Base-by-base conservation (phyloP, 2,329 filamentous ascomycete genomes). In the Fusarium sp. region DNA sequence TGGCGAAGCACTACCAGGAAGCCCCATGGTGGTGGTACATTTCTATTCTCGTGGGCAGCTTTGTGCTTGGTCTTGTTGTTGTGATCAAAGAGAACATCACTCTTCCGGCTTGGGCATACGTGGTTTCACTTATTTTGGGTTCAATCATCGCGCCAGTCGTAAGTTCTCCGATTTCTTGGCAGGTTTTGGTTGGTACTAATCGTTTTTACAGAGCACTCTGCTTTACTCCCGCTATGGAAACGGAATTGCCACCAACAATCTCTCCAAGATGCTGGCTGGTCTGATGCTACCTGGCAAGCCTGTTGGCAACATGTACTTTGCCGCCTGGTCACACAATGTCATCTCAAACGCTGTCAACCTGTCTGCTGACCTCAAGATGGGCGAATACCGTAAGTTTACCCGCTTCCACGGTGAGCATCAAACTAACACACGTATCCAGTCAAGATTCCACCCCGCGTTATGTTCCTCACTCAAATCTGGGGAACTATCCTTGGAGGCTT, bases 241-340 rank as follows among this genome's bases (percentile, higher is more conserved):
- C 45, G 86, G 86, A 14, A 87, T 88, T 33, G 83, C 84, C 9
- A 88, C 85, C 4, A 87, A 87, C 70, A 86, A 87, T 56, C 60
- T 88, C 39, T 87, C 84, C 20, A 87, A 87, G 66, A 85, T 87
- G 84, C 60, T 87, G 47, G 85, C 81, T 1, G 85, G 85, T 50
- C 76, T 86, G 4, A 75, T 84, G 58, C 66, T 86, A 4, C 85
- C 85, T 3, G 82, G 80, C 3, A 80, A 82, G 2, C 85, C 85
- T 1, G 68, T 87, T 6, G 85, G 83, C 4, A 87, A 87, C 73
- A 85, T 87, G 82, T 87, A 87, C 73, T 87, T 87, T 71, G 83
- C 85, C 9, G 82, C 82, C 13, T 88, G 85, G 85, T 87, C 85
- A 2, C 86, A 88, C 74, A 85, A 83, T 37, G 83, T 87, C 48